These are phyloP conservation scores for Creolimax fragrantissima DNA, from an alignment of 78 protist genomes.

Conservation along the genomic window DNA sequence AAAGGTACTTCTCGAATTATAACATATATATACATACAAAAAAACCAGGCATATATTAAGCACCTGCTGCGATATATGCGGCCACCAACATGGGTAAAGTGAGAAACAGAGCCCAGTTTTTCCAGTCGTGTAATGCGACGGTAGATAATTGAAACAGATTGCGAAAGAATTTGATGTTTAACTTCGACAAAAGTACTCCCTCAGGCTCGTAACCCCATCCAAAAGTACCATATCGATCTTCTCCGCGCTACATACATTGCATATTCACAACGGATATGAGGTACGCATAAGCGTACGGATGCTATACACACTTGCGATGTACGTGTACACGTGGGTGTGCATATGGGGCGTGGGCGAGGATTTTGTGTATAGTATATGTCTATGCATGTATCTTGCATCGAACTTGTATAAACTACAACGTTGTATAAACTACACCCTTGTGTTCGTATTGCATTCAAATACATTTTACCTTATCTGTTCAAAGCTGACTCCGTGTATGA, in stretches of 20 bases:
- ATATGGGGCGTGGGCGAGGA: neutral
- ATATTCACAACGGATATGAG: neutral
- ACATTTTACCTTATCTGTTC: too few relatives aligned
- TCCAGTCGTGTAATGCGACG: neutral
- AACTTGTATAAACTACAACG: neutral
- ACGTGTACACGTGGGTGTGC: neutral
- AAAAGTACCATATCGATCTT: neutral
- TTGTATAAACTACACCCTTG: too few relatives aligned
- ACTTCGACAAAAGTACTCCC: neutral
- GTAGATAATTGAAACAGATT: neutral
- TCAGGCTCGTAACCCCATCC: neutral
- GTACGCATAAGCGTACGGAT: neutral
- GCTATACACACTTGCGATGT: too few relatives aligned
- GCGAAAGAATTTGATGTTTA: neutral
- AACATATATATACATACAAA: too few relatives aligned
- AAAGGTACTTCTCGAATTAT: too few relatives aligned
- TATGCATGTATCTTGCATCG: neutral
- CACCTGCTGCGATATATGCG: neutral
- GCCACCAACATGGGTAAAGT: neutral
- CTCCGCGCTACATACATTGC: neutral
- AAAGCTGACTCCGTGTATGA: too few relatives aligned
- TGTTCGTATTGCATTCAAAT: too few relatives aligned
- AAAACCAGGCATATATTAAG: neutral
- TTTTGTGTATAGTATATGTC: neutral
- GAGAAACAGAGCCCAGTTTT: neutral